phyloP scores from a whole-genome alignment of 768 basidiomycete species.

The Boletellus ananiceps region DNA sequence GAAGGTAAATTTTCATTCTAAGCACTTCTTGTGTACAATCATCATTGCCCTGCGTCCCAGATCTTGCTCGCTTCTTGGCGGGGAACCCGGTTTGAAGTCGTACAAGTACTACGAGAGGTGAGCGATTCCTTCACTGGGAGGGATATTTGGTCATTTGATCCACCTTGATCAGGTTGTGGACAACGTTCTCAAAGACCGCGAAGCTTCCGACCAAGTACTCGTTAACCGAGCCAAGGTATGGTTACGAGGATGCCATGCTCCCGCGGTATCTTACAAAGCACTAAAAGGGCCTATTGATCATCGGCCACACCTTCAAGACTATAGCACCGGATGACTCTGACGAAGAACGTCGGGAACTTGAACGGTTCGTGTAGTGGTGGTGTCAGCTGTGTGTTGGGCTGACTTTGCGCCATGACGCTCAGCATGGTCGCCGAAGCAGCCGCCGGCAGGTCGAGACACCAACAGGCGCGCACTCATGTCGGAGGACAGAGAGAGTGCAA shows the following conservation, averaged over 20 bases:
- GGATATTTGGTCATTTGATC: conserved; percentile 3
- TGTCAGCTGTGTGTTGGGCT: background rate
- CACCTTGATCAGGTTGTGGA: conserved; percentile 58
- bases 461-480: conserved; percentile 28
- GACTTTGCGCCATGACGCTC: conserved; percentile 1
- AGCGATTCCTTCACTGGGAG: background rate
- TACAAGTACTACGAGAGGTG: conserved; percentile 79
- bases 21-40: background rate
- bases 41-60: conserved; percentile 29
- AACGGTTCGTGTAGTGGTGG: conserved; percentile 54
- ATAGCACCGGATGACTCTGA: conserved; percentile 86
- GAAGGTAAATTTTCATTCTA: conserved; percentile 48
- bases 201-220: conserved; percentile 64
- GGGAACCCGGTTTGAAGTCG: conserved; percentile 92
- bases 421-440: conserved; percentile 90
- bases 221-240: conserved; percentile 81
- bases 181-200: conserved; percentile 77
- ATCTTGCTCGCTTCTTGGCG: conserved; percentile 98
- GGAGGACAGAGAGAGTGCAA: conserved; percentile 33
- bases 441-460: conserved; percentile 61
- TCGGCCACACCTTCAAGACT: conserved; percentile 86
- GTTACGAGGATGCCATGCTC: background rate
- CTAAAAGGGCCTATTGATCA: conserved; percentile 73
- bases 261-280: background rate
- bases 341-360: conserved; percentile 90